Percentiles rank a stretch among this genome's conserved stretches.
Evolutionary conservation across 164 flowering plant species (phyloP).

Genomic region (Amborella trichopoda): DNA sequence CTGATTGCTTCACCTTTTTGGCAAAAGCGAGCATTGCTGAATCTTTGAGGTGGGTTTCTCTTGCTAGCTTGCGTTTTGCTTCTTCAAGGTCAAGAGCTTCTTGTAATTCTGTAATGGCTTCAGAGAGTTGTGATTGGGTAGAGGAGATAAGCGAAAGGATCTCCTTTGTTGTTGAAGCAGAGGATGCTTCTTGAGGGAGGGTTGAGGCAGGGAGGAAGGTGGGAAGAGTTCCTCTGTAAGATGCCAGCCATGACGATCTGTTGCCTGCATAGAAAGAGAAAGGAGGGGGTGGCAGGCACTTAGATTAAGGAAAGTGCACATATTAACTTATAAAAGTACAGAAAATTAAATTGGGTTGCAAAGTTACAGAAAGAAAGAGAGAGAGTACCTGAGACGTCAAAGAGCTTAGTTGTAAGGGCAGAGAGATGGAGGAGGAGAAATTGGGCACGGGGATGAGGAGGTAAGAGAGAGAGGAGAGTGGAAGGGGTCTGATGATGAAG

Average conservation of each 20-base stretch:
- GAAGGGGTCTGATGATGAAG: conserved; percentile 14
- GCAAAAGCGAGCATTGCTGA: conserved; percentile 52
- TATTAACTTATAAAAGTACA: too few species aligned
- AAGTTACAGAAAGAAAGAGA: neutral
- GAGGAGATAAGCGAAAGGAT: conserved; percentile 42
- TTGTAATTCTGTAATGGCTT: conserved; percentile 81
- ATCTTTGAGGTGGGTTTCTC: conserved; percentile 51
- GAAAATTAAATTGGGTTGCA: too few species aligned
- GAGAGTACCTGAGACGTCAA: conserved; percentile 58
- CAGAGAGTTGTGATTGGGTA: conserved; percentile 75
- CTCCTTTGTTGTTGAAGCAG: conserved; percentile 56
- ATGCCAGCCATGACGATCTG: conserved; percentile 9
- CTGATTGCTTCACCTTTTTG: conserved; percentile 56
- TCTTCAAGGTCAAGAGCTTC: conserved; percentile 88
- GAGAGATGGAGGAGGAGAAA: conserved; percentile 78
- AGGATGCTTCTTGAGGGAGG: conserved; percentile 22
- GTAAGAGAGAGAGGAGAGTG: conserved; percentile 73
- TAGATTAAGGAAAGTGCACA: too few species aligned
- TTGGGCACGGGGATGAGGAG: conserved; percentile 88
- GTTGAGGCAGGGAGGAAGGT: conserved; percentile 50
- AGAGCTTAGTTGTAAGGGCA: conserved; percentile 62
- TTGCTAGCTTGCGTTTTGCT: conserved; percentile 36
- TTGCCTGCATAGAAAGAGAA: too few species aligned
- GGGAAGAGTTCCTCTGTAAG: conserved; percentile 72
- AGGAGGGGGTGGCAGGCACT: too few species aligned